Base-by-base conservation (phyloP, 495 filamentous ascomycete species). In the Ascodesmis nigricans region DNA sequence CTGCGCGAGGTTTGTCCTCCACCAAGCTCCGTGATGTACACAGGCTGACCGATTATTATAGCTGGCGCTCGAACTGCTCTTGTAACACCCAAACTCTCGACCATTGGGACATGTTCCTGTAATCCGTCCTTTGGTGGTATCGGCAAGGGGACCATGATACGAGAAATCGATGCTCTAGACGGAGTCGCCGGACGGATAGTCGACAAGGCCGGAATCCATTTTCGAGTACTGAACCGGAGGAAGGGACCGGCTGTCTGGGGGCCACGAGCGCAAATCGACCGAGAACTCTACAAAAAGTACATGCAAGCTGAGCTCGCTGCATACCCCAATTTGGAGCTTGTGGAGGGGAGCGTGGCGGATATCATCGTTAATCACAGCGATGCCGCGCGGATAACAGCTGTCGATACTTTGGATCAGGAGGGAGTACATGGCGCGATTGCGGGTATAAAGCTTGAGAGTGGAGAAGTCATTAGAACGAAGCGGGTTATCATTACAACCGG, bases 221-320 rank as follows among this genome's bases (percentile, higher is more conserved):
- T 97, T 54, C 69, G 72, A 30, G 64, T 90, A 4, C 56, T 97
- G 41, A 97, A 97, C 53, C 55, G 69, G 17, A 78, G 66, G 26
- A 95, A 95, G 46, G 87, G 87, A 0, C 78, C 84, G 2, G 87
- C 90, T 4, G 87, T 97, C 36, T 97, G 87, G 87, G 87, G 83
- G 10, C 87, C 81, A 1, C 67, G 87, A 36, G 87, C 87, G 35
- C 87, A 97, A 60, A 97, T 97, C 53, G 87, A 97, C 56, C 69
- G 87, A 36, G 68, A 69, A 33, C 59, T 97, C 18, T 97, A 95
- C 55, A 75, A 80, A 57, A 74, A 69, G 47, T 66, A 90, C 51
- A 97, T 97, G 87, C 71, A 69, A 36, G 75, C 78, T 47, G 87
- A 95, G 57, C 64, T 97, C 39, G 52, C 64, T 32, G 51, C 61